Base-by-base conservation (phyloP, 2,329 filamentous ascomycete genomes). In the Cladosporium colombiae region DNA sequence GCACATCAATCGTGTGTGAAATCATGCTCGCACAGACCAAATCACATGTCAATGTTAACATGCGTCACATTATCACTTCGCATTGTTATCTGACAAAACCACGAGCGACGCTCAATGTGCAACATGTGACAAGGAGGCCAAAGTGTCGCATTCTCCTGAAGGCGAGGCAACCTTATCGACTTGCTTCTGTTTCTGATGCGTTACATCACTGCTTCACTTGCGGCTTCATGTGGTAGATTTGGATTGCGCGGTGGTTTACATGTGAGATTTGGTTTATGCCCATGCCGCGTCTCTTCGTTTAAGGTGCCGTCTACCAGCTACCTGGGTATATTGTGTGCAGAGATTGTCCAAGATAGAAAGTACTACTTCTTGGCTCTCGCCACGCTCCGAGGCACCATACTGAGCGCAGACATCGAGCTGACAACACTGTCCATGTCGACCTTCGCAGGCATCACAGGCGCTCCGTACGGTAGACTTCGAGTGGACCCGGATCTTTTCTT, bases 311-410 rank as follows among this genome's bases (percentile, higher is more conserved):
- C 18, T 46, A n/a, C 40, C n/a, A 21, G 1, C 40, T 46, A n/a
- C n/a, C n/a, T n/a, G n/a, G n/a, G n/a, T n/a, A 46, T 21, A 21
- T 6, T 21, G 13, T 29, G 23, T 52, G 49, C 27, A 52, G 49
- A 18, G 5, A 52, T 18, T 16, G 49, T 23, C 16, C 13, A 46
- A 8, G 7, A 18, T 18, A 18, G 5, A 8, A 14, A 29, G 10
- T 10, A 29, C n/a, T 59, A 27, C 37, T 59, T 59, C 23, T 53
- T 62, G 3, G 46, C 23, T 27, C 27, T 59, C 21, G 62, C 44
- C 21, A 72, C 67, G 46, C 65, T 70, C 29, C 71, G 59, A n/a
- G 71, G 71, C 25, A 72, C 69, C 70, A 72, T 71, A 16, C 69
- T 70, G 57, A 72, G 50, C 3, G 70, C 62, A 13, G 69, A 69